phyloP scores from a whole-genome alignment of 192 early-diverging fungal species.

The Chytriomyces confervae region DNA sequence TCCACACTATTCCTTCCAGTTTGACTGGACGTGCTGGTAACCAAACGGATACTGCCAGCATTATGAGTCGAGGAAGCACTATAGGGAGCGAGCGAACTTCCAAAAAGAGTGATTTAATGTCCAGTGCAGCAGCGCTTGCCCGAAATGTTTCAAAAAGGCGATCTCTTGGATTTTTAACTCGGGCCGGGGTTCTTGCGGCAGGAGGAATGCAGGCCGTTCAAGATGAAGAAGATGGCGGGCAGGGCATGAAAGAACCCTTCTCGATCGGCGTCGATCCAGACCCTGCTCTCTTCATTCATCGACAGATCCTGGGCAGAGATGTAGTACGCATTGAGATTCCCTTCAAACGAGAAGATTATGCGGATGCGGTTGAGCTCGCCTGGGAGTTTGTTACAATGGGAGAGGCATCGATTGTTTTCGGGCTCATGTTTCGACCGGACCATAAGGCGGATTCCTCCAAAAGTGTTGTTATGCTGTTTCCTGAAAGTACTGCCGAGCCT shows the following conservation, averaged over 20 bases:
- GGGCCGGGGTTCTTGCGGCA: constrained; percentile 16
- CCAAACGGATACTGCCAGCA: background rate
- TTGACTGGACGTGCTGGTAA: background rate
- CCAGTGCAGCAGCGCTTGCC: constrained; percentile 3
- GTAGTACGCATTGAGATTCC: constrained; percentile 20
- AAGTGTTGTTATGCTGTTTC: constrained; percentile 19
- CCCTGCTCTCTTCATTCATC: background rate
- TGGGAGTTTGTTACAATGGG: constrained; percentile 40
- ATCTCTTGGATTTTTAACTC: constrained; percentile 22
- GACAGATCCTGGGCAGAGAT: constrained; percentile 21
- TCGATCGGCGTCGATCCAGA: constrained; percentile 21
- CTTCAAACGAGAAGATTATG: constrained; percentile 12
- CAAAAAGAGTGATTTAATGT: background rate
- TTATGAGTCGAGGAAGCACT: background rate
- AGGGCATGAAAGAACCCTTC: constrained; percentile 1
- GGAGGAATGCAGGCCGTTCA: constrained; percentile 7
- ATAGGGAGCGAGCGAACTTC: background rate
- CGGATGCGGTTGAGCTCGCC: constrained; percentile 14
- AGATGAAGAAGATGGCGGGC: constrained; percentile 3
- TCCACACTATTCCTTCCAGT: background rate
- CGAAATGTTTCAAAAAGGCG: constrained; percentile 6
- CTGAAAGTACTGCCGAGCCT: constrained; percentile 25
- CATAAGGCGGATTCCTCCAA: constrained; percentile 18
- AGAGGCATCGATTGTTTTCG: constrained; percentile 36
- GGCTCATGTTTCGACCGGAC: constrained; percentile 28